These are phyloP conservation scores for Vigna radiata DNA, from an alignment of 306 rosid genomes.

Conservation along the genomic window DNA sequence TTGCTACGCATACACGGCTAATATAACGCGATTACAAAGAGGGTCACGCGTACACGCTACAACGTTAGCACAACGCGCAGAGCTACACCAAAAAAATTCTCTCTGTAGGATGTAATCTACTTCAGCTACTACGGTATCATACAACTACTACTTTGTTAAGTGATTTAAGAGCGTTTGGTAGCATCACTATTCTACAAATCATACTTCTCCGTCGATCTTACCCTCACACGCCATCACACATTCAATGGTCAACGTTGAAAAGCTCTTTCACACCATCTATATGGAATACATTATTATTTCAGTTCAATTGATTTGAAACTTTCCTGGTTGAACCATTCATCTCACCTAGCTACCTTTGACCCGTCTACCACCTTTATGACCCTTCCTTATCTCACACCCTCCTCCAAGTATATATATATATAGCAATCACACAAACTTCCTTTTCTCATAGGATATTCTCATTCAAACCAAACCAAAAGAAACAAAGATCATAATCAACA, in stretches of 20 bases:
- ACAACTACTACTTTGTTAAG: neutral
- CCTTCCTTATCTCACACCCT: neutral
- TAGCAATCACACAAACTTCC: neutral
- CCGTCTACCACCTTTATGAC: conserved; percentile 23
- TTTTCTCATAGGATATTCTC: neutral
- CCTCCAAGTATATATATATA: conserved; percentile 22
- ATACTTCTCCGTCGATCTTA: neutral
- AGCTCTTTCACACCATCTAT: neutral
- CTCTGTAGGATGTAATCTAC: no score
- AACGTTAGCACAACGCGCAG: neutral
- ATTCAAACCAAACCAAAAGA: neutral
- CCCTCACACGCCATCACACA: neutral
- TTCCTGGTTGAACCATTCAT: conserved; percentile 31
- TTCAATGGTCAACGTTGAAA: conserved; percentile 56
- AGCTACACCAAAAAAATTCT: neutral
- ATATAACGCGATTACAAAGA: neutral
- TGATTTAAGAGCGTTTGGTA: no score
- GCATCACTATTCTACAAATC: neutral
- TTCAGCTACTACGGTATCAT: neutral
- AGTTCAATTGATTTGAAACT: conserved; percentile 13
- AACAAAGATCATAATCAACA: neutral
- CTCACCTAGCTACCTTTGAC: conserved; percentile 47
- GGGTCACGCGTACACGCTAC: neutral
- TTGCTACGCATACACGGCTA: neutral
- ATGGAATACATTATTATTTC: neutral